These are phyloP conservation scores for Ophiocordyceps robertsii DNA, from an alignment of 2,329 filamentous ascomycete species.

Conservation along the genomic window DNA sequence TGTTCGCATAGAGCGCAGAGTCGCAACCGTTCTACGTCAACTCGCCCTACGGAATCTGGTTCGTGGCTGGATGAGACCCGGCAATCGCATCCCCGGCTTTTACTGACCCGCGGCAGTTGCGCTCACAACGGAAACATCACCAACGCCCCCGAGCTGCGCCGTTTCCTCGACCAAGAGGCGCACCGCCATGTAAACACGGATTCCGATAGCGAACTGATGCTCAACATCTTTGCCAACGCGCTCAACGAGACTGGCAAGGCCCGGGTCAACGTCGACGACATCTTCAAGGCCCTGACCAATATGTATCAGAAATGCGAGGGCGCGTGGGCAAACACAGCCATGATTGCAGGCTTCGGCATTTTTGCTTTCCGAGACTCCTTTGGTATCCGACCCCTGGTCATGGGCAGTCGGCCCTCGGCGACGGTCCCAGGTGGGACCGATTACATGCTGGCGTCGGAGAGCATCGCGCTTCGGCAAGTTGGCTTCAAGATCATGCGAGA, in stretches of 20 bases:
- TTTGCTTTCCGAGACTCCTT: slow-evolving; percentile 50
- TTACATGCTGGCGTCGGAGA: slow-evolving; percentile 88
- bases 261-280: slow-evolving; percentile 64
- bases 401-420: slow-evolving; percentile 59
- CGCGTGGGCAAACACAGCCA: slow-evolving; percentile 67
- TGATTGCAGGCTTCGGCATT: slow-evolving; percentile 71
- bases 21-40: slow-evolving; percentile 88
- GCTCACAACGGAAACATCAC: slow-evolving; percentile 84
- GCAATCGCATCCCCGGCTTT: neutral
- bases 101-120: slow-evolving; percentile 23
- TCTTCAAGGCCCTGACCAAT: slow-evolving; percentile 56
- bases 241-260: slow-evolving; percentile 70
- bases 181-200: slow-evolving; percentile 85
- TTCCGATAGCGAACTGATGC: slow-evolving; percentile 59
- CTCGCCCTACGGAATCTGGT: slow-evolving; percentile 64
- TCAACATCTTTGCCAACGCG: slow-evolving; percentile 79
- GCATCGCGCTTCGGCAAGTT: slow-evolving; percentile 67
- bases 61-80: neutral
- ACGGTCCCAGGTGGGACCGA: slow-evolving; percentile 52
- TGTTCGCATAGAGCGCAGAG: slow-evolving; percentile 48
- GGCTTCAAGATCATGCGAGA: slow-evolving; percentile 67
- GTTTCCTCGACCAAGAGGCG: slow-evolving; percentile 62
- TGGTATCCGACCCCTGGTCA: slow-evolving; percentile 68
- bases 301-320: slow-evolving; percentile 65
- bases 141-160: slow-evolving; percentile 55